A percentile compares a stretch with the other conserved stretches of the same genome.
Conservation (phyloP, 2,329 filamentous ascomycete genomes). For the Aspergillus nomiae region DNA sequence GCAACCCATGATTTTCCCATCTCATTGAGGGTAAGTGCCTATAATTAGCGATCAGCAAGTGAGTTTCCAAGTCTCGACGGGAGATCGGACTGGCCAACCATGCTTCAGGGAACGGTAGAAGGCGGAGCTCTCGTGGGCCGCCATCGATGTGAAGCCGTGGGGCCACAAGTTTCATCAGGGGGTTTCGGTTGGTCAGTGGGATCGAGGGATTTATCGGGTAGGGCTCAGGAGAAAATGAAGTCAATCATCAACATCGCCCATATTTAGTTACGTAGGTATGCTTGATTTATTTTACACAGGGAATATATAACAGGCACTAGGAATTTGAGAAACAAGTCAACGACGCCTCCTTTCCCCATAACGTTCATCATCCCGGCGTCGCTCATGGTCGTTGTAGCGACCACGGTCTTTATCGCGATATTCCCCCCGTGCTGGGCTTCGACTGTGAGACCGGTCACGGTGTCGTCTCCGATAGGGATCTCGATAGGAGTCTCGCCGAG, state of each 20-base stretch:
- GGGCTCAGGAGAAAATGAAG: neutral
- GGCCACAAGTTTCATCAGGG: constrained; percentile 23
- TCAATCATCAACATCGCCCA: neutral
- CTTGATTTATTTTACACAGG: neutral
- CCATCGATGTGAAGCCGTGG: constrained; percentile 13
- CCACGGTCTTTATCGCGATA: constrained; percentile 41
- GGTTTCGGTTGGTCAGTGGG: neutral
- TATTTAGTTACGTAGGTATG: neutral
- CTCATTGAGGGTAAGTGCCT: neutral
- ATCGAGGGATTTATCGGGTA: neutral
- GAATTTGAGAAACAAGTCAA: constrained; percentile 5
- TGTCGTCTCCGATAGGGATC: constrained; percentile 30
- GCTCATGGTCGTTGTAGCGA: constrained; percentile 38
- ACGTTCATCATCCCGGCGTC: constrained; percentile 31
- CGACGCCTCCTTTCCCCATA: constrained; percentile 30
- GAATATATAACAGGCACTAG: neutral
- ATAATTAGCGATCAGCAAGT: constrained; percentile 1
- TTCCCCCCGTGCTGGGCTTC: constrained; percentile 29
- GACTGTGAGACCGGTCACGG: constrained; percentile 38
- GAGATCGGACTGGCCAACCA: constrained; percentile 8
- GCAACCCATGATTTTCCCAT: neutral
- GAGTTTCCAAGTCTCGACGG: neutral
- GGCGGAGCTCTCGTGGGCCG: constrained; percentile 9
- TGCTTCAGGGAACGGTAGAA: neutral
- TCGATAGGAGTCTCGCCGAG: constrained; percentile 27